Conservation (phyloP, 176 grass and related monocot genomes). For the Bromus sterilis region DNA sequence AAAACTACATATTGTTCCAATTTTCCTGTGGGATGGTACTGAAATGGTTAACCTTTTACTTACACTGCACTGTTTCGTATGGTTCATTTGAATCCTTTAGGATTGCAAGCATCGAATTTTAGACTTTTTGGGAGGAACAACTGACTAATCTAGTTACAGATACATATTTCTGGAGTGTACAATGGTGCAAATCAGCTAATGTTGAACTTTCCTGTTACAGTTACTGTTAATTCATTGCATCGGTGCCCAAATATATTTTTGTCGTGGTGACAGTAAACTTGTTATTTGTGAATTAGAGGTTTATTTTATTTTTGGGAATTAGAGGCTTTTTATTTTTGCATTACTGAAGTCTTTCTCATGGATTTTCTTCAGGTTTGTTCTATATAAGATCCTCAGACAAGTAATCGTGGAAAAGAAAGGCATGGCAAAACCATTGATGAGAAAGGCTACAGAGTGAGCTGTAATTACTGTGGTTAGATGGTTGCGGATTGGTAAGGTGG, state of each 20-base stretch:
- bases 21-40: background rate
- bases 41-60: background rate
- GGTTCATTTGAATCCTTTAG: background rate
- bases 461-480: slow-evolving; percentile 26
- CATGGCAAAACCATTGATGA: slow-evolving; percentile 18
- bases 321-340: background rate
- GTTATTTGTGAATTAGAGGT: background rate
- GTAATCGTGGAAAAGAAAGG: background rate
- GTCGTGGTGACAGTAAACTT: background rate
- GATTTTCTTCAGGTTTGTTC: slow-evolving; percentile 6
- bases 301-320: background rate
- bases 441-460: slow-evolving; percentile 20
- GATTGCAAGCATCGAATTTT: background rate
- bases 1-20: too few species aligned
- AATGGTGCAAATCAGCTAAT: background rate
- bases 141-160: background rate
- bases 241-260: background rate
- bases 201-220: background rate
- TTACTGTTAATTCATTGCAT: background rate
- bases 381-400: background rate
- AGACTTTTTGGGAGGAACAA: background rate
- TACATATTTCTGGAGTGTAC: background rate
- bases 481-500: too few species aligned
- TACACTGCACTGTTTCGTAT: background rate
- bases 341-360: background rate